Percentiles rank a stretch among this genome's conserved stretches.
Conservation (phyloP, 2,329 filamentous ascomycete genomes). For the Triangularia verruculosa region DNA sequence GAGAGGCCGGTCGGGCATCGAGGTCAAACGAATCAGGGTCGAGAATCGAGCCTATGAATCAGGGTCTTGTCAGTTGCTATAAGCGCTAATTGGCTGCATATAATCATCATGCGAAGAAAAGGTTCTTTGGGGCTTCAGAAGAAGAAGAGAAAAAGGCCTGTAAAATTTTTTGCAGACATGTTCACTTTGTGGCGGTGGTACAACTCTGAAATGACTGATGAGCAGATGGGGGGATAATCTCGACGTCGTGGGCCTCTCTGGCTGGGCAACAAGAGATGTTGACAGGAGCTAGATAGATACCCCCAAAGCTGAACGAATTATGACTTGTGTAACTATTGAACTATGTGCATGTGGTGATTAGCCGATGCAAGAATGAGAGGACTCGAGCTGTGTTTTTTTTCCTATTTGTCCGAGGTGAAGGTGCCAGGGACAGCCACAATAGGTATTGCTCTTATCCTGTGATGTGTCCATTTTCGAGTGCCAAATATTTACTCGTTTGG, state of each 20-base stretch:
- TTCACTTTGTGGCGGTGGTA: neutral
- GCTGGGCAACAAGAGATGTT: conserved; percentile 21
- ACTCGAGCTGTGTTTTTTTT: too few species aligned
- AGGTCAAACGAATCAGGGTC: neutral
- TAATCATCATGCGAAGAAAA: neutral
- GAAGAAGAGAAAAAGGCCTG: neutral
- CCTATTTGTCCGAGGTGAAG: too few species aligned
- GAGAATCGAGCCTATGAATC: neutral
- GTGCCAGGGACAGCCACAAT: too few species aligned
- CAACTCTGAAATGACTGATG: conserved; percentile 13
- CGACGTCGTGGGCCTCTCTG: neutral
- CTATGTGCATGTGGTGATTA: neutral
- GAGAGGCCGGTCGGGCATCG: neutral
- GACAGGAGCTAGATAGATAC: conserved; percentile 30
- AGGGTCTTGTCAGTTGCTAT: neutral
- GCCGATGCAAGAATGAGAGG: too few species aligned
- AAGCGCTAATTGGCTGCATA: neutral
- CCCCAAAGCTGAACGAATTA: conserved; percentile 27
- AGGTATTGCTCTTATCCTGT: too few species aligned
- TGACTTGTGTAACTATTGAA: conserved; percentile 9
- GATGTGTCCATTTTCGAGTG: too few species aligned
- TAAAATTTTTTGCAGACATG: neutral
- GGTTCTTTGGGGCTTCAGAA: neutral
- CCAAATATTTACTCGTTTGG: too few species aligned
- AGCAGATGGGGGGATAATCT: conserved; percentile 10